A percentile compares a stretch with the other conserved stretches of the same genome.
These are phyloP conservation scores for Ceratocystiopsis minuta DNA, from an alignment of 2,329 filamentous ascomycete genomes.

Conservation along the genomic window DNA sequence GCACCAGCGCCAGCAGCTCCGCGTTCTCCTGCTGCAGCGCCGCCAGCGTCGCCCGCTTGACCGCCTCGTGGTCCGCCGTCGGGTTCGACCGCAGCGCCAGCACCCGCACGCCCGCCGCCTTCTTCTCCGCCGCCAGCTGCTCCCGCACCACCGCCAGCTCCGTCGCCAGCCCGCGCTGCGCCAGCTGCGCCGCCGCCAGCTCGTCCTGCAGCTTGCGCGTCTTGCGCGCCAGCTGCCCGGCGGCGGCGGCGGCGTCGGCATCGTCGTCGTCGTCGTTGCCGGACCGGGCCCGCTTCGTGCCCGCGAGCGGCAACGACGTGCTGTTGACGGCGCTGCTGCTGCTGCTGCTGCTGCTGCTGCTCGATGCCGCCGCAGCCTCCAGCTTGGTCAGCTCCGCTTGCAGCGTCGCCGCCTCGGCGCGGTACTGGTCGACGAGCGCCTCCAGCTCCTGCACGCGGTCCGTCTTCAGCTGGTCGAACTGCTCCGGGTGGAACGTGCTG, in stretches of 20 bases:
- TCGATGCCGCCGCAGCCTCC: conserved; percentile 23
- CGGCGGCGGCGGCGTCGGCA: conserved; percentile 46
- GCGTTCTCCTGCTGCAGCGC: conserved; percentile 70
- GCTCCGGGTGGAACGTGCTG: conserved; percentile 64
- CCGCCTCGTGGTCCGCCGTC: conserved; percentile 65
- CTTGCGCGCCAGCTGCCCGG: conserved; percentile 74
- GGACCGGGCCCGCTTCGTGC: conserved; percentile 48
- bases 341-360: conserved; percentile 18
- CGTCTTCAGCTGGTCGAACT: conserved; percentile 56
- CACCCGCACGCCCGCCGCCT: conserved; percentile 60
- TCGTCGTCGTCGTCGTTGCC: conserved; percentile 31
- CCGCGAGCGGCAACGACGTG: conserved; percentile 15
- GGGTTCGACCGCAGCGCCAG: conserved; percentile 84
- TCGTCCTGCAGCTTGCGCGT: conserved; percentile 73
- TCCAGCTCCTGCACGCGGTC: conserved; percentile 68
- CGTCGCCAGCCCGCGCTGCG: conserved; percentile 51
- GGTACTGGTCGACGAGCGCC: conserved; percentile 71
- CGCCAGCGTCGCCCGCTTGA: conserved; percentile 64
- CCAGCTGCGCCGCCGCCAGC: conserved; percentile 49
- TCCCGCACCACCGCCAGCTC: conserved; percentile 56
- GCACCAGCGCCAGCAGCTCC: conserved; percentile 59
- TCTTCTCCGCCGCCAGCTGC: conserved; percentile 49
- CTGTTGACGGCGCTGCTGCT: conserved; percentile 13
- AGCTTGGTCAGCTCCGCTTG: conserved; percentile 54
- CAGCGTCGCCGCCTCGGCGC: conserved; percentile 56